Evolutionary conservation across 108 stramenopile species (phyloP), one percentile per base, ranked within the genome.

Genomic region (Schizochytrium sp.): DNA sequence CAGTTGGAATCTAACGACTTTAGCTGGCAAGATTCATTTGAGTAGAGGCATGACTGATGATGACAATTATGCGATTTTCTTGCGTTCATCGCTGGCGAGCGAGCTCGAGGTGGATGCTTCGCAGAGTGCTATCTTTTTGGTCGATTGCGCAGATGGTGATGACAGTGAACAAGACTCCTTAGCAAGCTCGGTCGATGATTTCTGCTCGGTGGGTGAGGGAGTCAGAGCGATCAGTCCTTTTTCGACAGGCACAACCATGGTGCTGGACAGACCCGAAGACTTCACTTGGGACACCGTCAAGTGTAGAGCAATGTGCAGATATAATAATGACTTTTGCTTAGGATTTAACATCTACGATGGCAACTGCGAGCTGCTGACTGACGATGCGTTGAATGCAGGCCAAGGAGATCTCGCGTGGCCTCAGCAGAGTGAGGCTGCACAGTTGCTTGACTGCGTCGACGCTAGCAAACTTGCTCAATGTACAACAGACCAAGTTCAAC

Each of bases 291-390:
- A 8, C 13, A 15, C 8, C 15, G 57, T 58, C 13, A 8, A 58
- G 57, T 58, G 57, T 15, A 8, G 57, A 13, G 57, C 57, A 15
- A 58, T 58, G 57, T 58, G 57, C 15, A 8, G 57, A 15, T 58
- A 58, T 15, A 58, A 58, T 15, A 15, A 58, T 13, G 57, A 58
- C 57, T 58, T 58, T 15, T 58, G 57, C 57, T 15, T 58, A 15
- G 57, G 57, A 13, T 58, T 58, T 15, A 58, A 58, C 57, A 15
- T 58, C 13, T 58, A 13, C 15, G 15, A 58, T 58, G 57, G 57
- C 57, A 58, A 58, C 57, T 58, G 57, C 57, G 57, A 58, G 57
- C 57, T 58, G 13, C 57, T 58, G 13, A 58, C n/a, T n/a, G n/a
- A n/a, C n/a, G n/a, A n/a, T n/a, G n/a, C n/a, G n/a, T n/a, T n/a